Base-by-base conservation (phyloP, 176 grass and related monocot species). In the Aegilops umbellulata region DNA sequence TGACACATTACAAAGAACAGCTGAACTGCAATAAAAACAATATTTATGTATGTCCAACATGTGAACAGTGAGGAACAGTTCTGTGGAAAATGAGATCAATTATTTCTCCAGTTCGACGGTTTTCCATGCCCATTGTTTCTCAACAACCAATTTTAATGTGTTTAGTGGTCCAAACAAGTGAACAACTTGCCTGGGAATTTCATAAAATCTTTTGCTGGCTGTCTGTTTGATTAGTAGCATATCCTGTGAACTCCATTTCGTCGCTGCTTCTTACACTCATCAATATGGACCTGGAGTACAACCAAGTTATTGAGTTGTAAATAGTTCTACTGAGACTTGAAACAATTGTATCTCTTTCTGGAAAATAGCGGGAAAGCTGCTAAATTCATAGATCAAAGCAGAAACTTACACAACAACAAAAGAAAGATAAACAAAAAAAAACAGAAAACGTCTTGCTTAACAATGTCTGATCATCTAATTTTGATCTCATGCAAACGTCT, bases 121-220 rank as follows among this genome's bases (percentile, higher is more conserved):
- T 36, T 6, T 64, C 15, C 29, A 41, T 39, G 66, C 34, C 81
- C 76, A 27, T 58, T 85, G 31, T 65, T 25, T 16, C 6, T 41
- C 23, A 80, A 29, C 17, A 11, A 63, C 57, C 42, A 44, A 17
- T 74, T 79, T 57, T 20, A 67, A 79, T 39, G 23, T 39, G 31
- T 26, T 70, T 2, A 29, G 10, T 49, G 34, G 34, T 44, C 42
- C 68, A 72, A 66, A 72, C 11, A 81, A 31, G 44, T 41, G 57
- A 41, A 79, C 36, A 77, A 90, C 3, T 90, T 78, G 72, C 20
- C 27, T 64, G 17, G 76, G 22, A 83, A 65, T 53, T 65, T 90
- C 79, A 74, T 22, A 63, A 47, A 29, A 29, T 65, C 16, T 65
- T 76, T 38, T 71, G 1, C 26, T 17, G 1, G 5, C 2, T 17